Conservation (phyloP, 1,284 basidiomycete species). For the Tetrapyrgos nigripes region DNA sequence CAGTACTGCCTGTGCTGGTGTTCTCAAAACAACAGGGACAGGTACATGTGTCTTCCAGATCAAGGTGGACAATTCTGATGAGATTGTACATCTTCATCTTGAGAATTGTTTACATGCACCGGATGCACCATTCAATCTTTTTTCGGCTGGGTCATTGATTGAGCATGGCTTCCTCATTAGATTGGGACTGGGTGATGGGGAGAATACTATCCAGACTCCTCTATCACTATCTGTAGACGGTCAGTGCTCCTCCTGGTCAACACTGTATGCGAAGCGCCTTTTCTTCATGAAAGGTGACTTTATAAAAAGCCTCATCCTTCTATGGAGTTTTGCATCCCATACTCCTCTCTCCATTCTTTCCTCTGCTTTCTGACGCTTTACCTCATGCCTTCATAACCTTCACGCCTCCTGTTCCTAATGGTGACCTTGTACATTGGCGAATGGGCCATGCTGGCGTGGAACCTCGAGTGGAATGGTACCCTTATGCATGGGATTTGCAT, state of each 20-base stretch:
- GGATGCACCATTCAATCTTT: constrained; percentile 2
- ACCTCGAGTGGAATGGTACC: not conserved
- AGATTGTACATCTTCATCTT: not conserved
- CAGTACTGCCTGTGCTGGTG: constrained; percentile 6
- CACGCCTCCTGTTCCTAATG: not conserved
- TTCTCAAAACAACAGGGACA: not conserved
- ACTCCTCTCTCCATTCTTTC: not conserved
- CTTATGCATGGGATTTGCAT: not conserved
- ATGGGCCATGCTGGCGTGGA: constrained; percentile 1
- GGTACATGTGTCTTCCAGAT: constrained; percentile 1
- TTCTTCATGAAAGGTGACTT: constrained; percentile 1
- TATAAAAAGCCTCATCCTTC: not conserved
- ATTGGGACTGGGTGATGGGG: not conserved
- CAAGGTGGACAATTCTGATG: not conserved
- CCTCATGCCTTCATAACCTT: not conserved
- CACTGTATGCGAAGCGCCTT: not conserved
- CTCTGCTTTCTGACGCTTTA: not conserved
- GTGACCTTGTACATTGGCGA: not conserved
- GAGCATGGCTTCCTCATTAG: not conserved
- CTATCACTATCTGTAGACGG: not conserved
- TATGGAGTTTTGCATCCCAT: not conserved
- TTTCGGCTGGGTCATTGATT: constrained; percentile 6
- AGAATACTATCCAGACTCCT: not conserved
- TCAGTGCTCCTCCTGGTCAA: constrained; percentile 5
- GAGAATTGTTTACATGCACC: constrained; percentile 13